Evolutionary conservation across 208 protist genomes (phyloP).

Genomic region (Crithidia acanthocephali): DNA sequence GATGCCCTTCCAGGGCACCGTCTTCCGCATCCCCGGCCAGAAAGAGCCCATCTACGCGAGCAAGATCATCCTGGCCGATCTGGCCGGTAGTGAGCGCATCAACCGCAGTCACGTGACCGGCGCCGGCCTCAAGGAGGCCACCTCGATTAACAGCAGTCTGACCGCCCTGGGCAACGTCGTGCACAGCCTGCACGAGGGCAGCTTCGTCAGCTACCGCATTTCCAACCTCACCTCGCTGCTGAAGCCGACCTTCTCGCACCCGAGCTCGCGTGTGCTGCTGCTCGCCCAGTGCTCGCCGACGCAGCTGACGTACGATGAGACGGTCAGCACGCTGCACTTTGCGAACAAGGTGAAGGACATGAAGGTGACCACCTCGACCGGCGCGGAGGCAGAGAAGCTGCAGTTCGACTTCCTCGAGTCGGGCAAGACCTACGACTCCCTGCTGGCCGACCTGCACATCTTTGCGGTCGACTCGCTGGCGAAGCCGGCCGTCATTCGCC

Average conservation of each 20-base stretch:
- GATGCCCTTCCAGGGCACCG: slow-evolving; percentile 83
- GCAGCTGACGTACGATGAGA: slow-evolving; percentile 84
- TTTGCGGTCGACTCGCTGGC: slow-evolving; percentile 55
- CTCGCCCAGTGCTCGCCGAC: slow-evolving; percentile 89
- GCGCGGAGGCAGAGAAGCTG: slow-evolving; percentile 53
- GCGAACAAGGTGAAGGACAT: slow-evolving; percentile 92
- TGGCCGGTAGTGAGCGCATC: slow-evolving; percentile 93
- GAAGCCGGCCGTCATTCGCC: slow-evolving; percentile 55
- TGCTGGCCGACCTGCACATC: slow-evolving; percentile 83
- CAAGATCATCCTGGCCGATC: slow-evolving; percentile 92
- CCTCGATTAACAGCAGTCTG: slow-evolving; percentile 93
- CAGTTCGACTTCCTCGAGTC: slow-evolving; percentile 65
- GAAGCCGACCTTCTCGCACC: slow-evolving; percentile 81
- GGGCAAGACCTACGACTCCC: slow-evolving; percentile 55
- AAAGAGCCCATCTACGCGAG: slow-evolving; percentile 81
- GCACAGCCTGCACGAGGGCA: slow-evolving; percentile 80
- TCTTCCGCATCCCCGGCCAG: slow-evolving; percentile 62
- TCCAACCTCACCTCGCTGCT: slow-evolving; percentile 92
- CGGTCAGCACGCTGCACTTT: slow-evolving; percentile 89
- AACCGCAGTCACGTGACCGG: slow-evolving; percentile 66
- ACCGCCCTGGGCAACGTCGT: slow-evolving; percentile 94
- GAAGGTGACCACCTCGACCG: slow-evolving; percentile 60
- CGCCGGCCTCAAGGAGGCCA: slow-evolving; percentile 82
- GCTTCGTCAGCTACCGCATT: slow-evolving; percentile 88
- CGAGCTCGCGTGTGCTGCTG: slow-evolving; percentile 81